Percentiles rank a stretch among this genome's conserved stretches.
These are phyloP conservation scores for Podospora pseudocomata DNA, from an alignment of 495 filamentous ascomycete genomes.

Conservation along the genomic window DNA sequence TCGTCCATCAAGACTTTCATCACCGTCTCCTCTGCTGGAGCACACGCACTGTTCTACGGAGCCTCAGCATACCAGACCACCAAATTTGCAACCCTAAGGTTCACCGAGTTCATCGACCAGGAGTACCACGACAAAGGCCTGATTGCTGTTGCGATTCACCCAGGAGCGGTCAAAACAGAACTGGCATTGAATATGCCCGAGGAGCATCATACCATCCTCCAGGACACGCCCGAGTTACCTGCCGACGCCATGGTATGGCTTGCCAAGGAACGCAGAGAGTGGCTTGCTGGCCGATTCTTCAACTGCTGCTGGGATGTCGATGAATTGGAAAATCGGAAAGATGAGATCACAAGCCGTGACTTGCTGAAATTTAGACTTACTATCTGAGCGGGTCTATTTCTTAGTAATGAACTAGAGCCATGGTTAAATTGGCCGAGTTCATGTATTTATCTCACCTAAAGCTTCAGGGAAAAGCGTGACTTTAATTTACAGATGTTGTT, in stretches of 20 bases:
- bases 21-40: slow-evolving; percentile 34
- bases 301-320: slow-evolving; percentile 46
- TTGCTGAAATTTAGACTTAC: slow-evolving; percentile 32
- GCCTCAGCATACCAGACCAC: slow-evolving; percentile 39
- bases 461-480: no score
- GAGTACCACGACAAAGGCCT: slow-evolving; percentile 45
- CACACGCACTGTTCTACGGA: slow-evolving; percentile 21
- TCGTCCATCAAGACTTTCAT: slow-evolving; percentile 38
- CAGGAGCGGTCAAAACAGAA: slow-evolving; percentile 45
- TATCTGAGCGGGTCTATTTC: neutral
- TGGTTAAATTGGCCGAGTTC: no score
- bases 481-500: no score
- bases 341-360: slow-evolving; percentile 43
- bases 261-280: slow-evolving; percentile 43
- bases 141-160: slow-evolving; percentile 41
- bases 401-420: no score
- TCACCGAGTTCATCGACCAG: slow-evolving; percentile 42
- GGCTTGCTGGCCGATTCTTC: slow-evolving; percentile 50
- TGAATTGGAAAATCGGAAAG: slow-evolving; percentile 40
- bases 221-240: slow-evolving; percentile 43
- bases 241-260: slow-evolving; percentile 49
- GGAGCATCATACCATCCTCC: neutral
- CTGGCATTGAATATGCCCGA: slow-evolving; percentile 28
- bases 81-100: slow-evolving; percentile 38
- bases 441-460: no score